Percentiles rank a stretch among this genome's conserved stretches.
Evolutionary conservation across 768 basidiomycete species (phyloP).

Genomic region (Pulveroboletus sp.): DNA sequence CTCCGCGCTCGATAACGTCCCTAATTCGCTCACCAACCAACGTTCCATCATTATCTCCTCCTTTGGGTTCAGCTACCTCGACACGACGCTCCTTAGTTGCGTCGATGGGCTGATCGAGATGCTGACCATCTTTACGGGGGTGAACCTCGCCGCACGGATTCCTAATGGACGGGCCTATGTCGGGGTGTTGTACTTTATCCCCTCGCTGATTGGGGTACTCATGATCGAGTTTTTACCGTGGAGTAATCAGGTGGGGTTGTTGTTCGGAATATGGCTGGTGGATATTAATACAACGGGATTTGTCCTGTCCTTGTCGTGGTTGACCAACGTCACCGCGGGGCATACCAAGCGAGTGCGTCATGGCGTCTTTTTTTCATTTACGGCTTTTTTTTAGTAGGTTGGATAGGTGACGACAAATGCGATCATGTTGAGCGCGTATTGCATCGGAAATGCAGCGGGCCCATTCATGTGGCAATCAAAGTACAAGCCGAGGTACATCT

Average conservation of each 20-base stretch:
- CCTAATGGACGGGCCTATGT: conserved; percentile 64
- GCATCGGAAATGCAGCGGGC: conserved; percentile 62
- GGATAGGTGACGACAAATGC: conserved; percentile 48
- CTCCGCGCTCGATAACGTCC: conserved; percentile 56
- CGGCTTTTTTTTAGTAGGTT: not conserved
- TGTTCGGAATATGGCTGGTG: conserved; percentile 42
- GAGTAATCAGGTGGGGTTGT: conserved; percentile 60
- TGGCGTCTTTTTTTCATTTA: conserved; percentile 5
- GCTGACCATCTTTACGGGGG: conserved; percentile 65
- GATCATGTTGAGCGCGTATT: conserved; percentile 71
- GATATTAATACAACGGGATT: conserved; percentile 58
- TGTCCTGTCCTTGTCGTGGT: conserved; percentile 60
- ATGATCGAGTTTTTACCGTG: conserved; percentile 65
- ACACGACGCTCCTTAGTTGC: conserved; percentile 69
- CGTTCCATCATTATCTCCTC: conserved; percentile 60
- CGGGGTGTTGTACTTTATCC: conserved; percentile 57
- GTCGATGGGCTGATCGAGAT: conserved; percentile 68
- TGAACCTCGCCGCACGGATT: conserved; percentile 53
- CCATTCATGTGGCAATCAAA: conserved; percentile 76
- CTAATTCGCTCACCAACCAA: conserved; percentile 68
- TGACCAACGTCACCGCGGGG: conserved; percentile 62
- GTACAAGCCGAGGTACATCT: conserved; percentile 59
- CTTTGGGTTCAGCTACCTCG: conserved; percentile 60
- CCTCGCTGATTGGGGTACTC: conserved; percentile 61
- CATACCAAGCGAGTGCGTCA: conserved; percentile 68